Evolutionary conservation across 1,284 basidiomycete species (phyloP).

Genomic region (Cerrena zonata): DNA sequence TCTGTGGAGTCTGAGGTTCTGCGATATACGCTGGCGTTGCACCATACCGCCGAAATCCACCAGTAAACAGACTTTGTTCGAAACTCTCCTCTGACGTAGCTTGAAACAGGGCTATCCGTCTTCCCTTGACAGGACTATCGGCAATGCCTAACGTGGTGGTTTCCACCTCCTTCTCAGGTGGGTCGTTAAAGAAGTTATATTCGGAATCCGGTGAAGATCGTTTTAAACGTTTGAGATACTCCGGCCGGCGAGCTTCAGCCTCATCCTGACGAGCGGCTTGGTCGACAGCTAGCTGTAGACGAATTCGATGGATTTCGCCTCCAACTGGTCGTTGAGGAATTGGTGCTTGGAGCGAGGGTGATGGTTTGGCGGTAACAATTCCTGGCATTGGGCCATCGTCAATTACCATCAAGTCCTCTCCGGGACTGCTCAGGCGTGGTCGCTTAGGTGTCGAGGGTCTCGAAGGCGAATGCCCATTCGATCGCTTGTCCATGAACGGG

Average conservation of each 20-base stretch:
- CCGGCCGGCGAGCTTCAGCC: conserved; percentile 57
- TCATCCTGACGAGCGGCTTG: conserved; percentile 44
- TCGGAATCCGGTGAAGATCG: conserved; percentile 37
- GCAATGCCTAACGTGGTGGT: conserved; percentile 47
- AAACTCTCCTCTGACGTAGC: conserved; percentile 78
- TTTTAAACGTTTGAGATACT: conserved; percentile 59
- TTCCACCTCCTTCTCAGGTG: conserved; percentile 12
- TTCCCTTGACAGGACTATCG: conserved; percentile 63
- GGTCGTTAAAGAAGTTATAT: conserved; percentile 18
- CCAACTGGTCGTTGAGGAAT: conserved; percentile 30
- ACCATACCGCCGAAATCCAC: conserved; percentile 67
- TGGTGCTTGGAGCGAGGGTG: conserved; percentile 18
- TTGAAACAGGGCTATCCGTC: conserved; percentile 67
- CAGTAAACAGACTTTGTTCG: conserved; percentile 72
- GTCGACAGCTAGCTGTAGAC: conserved; percentile 44
- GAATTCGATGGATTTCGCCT: conserved; percentile 56
- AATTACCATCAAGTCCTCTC: conserved; percentile 18
- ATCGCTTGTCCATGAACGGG: conserved; percentile 24
- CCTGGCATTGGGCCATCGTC: conserved; percentile 32
- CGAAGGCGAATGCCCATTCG: conserved; percentile 8
- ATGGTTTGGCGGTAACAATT: conserved; percentile 25
- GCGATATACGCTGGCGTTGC: conserved; percentile 21
- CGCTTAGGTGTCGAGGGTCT: conserved; percentile 14
- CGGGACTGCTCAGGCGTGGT: conserved; percentile 18
- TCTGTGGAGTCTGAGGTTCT: conserved; percentile 25